phyloP scores from a whole-genome alignment of 2,329 filamentous ascomycete species.

The Colletotrichum viniferum region DNA sequence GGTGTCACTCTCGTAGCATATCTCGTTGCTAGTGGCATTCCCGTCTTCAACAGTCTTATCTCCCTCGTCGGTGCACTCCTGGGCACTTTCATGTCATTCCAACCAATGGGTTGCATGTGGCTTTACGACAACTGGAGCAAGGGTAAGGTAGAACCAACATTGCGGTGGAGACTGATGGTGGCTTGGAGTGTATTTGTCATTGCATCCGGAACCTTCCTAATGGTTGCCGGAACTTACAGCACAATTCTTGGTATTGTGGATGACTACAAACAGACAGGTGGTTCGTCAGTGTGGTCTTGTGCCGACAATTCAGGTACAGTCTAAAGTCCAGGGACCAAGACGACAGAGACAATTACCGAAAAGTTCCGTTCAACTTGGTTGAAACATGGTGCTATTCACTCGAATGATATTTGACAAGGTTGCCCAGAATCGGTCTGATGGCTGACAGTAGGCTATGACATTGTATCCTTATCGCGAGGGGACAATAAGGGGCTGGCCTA shows the following conservation, averaged over 20 bases:
- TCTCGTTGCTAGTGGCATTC: conserved; percentile 28
- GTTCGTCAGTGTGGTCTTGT: conserved; percentile 15
- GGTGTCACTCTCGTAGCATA: conserved; percentile 24
- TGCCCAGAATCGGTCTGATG: background rate
- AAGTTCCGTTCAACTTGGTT: background rate
- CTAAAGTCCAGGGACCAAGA: background rate
- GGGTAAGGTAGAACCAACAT: background rate
- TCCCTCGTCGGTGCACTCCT: conserved; percentile 33
- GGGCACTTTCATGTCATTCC: conserved; percentile 32
- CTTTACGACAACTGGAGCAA: conserved; percentile 30
- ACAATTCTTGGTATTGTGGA: conserved; percentile 13
- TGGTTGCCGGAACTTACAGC: conserved; percentile 17
- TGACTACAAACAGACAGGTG: background rate
- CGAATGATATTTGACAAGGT: background rate
- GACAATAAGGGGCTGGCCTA: background rate
- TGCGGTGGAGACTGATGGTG: conserved; percentile 21
- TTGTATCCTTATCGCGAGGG: background rate
- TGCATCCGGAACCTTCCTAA: conserved; percentile 8
- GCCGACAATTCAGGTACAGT: conserved; percentile 16
- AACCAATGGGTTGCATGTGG: conserved; percentile 33
- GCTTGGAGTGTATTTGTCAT: conserved; percentile 24
- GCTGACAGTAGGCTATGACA: background rate
- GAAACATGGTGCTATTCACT: background rate
- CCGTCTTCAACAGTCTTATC: conserved; percentile 27
- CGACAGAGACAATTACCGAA: background rate